phyloP scores from a whole-genome alignment of 495 filamentous ascomycete species.

The Tuber calosporum region DNA sequence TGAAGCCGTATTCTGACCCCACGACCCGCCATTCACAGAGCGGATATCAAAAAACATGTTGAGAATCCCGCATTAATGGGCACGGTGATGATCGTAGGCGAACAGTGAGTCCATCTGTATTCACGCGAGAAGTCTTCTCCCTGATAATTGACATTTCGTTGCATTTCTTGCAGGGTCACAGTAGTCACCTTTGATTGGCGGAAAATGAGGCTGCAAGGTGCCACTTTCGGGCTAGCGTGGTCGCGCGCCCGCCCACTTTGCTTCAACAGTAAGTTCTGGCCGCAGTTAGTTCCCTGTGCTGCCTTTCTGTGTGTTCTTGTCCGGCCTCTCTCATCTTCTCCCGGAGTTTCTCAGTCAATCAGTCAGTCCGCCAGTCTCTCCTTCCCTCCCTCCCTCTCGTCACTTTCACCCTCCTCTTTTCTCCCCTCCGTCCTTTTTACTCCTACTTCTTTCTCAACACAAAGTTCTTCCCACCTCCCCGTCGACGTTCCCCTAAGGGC shows the following conservation, averaged over 20 bases:
- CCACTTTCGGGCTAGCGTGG: conserved; percentile 21
- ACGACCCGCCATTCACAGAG: not conserved
- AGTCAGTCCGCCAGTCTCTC: conserved; percentile 36
- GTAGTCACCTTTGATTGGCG: conserved; percentile 23
- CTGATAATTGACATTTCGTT: conserved; percentile 33
- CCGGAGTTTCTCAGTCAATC: conserved; percentile 36
- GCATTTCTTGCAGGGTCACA: not conserved
- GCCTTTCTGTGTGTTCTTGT: conserved; percentile 35
- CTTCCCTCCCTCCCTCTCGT: conserved; percentile 40
- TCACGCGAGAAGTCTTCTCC: conserved; percentile 16
- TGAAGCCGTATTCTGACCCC: conserved; percentile 2
- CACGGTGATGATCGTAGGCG: conserved; percentile 9
- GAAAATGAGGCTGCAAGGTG: conserved; percentile 31
- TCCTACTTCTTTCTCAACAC: conserved; percentile 35
- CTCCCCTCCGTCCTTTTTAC: conserved; percentile 17
- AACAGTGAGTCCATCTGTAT: conserved; percentile 13
- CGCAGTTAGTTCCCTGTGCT: conserved; percentile 38
- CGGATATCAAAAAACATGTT: conserved; percentile 22
- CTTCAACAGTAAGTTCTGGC: conserved; percentile 24
- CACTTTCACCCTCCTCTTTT: conserved; percentile 35
- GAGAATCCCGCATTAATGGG: conserved; percentile 13
- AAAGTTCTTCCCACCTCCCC: not conserved
- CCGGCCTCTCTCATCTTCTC: conserved; percentile 32
- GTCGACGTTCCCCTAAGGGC: not conserved
- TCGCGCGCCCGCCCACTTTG: conserved; percentile 37